Percentiles rank a stretch among this genome's conserved stretches.
Evolutionary conservation across 768 basidiomycete genomes (phyloP).

Genomic region (Termitomyces sp.): DNA sequence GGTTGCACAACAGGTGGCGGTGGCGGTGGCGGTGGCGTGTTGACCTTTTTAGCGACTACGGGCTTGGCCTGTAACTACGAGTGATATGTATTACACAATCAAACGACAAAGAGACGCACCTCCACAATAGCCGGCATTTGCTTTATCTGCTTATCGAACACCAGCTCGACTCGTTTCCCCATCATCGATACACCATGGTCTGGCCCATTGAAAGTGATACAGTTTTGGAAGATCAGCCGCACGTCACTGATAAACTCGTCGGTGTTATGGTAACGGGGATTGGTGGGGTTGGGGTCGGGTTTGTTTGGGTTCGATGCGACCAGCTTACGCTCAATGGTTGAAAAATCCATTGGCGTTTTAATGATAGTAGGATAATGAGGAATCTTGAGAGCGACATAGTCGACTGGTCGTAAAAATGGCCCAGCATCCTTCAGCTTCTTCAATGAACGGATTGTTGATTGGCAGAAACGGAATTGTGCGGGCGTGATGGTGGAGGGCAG

Average conservation of each 20-base stretch:
- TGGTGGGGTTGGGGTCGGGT: constrained; percentile 60
- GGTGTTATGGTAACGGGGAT: constrained; percentile 71
- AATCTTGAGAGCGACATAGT: constrained; percentile 73
- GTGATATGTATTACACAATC: neutral
- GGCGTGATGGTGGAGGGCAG: constrained; percentile 46
- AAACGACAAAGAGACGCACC: constrained; percentile 35
- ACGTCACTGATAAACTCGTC: constrained; percentile 86
- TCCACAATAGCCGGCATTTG: constrained; percentile 74
- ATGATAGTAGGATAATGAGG: constrained; percentile 88
- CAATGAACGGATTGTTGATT: constrained; percentile 70
- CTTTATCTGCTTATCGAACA: constrained; percentile 86
- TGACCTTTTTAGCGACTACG: constrained; percentile 38
- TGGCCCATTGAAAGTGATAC: constrained; percentile 87
- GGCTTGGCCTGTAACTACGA: constrained; percentile 28
- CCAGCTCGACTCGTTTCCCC: constrained; percentile 76
- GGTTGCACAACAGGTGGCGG: constrained; percentile 37
- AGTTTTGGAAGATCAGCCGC: constrained; percentile 84
- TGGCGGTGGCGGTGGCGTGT: constrained; percentile 43
- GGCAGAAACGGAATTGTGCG: constrained; percentile 75
- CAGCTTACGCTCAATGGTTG: constrained; percentile 88
- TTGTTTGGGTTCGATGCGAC: constrained; percentile 72
- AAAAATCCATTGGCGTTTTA: constrained; percentile 90
- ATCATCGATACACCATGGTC: constrained; percentile 76
- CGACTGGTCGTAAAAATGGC: constrained; percentile 86
- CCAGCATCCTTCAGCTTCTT: constrained; percentile 82